Evolutionary conservation across 805 yeast genomes (phyloP).

Genomic region (Ogataea methanolica): DNA sequence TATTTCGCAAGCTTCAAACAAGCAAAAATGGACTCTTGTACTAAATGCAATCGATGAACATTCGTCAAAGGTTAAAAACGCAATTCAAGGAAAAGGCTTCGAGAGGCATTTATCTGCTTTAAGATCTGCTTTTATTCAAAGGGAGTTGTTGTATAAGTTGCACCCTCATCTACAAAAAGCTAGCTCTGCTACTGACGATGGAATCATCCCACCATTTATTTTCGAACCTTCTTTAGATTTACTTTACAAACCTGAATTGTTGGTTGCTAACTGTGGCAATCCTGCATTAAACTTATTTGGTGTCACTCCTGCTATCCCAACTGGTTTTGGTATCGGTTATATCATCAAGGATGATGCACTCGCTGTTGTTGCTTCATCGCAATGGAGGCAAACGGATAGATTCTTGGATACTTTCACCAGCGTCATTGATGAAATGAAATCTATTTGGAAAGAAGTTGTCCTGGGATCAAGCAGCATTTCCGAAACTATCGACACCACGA

Average conservation of each 20-base stretch:
- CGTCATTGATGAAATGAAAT: constrained; percentile 43
- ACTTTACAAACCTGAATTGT: constrained; percentile 33
- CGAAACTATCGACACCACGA: constrained; percentile 3
- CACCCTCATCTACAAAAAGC: constrained; percentile 38
- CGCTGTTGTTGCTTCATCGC: constrained; percentile 47
- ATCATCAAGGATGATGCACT: constrained; percentile 50
- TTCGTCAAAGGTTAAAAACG: constrained; percentile 40
- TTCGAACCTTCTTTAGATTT: constrained; percentile 37
- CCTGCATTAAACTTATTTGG: constrained; percentile 56
- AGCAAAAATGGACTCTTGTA: constrained; percentile 46
- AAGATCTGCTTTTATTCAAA: constrained; percentile 48
- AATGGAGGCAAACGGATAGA: constrained; percentile 56
- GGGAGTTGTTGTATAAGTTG: constrained; percentile 40
- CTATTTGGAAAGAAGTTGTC: constrained; percentile 28
- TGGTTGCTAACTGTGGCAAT: constrained; percentile 55
- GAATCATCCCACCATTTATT: constrained; percentile 37
- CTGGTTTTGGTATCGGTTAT: constrained; percentile 57
- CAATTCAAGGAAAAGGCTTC: constrained; percentile 62
- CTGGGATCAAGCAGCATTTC: not conserved
- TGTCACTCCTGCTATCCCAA: constrained; percentile 54
- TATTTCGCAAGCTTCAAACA: constrained; percentile 48
- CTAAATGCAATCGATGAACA: constrained; percentile 50
- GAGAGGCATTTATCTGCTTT: constrained; percentile 69
- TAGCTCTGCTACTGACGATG: constrained; percentile 12
- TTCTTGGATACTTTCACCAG: constrained; percentile 49